Conservation (phyloP, 495 filamentous ascomycete genomes). For the Xylaria palmicola region DNA sequence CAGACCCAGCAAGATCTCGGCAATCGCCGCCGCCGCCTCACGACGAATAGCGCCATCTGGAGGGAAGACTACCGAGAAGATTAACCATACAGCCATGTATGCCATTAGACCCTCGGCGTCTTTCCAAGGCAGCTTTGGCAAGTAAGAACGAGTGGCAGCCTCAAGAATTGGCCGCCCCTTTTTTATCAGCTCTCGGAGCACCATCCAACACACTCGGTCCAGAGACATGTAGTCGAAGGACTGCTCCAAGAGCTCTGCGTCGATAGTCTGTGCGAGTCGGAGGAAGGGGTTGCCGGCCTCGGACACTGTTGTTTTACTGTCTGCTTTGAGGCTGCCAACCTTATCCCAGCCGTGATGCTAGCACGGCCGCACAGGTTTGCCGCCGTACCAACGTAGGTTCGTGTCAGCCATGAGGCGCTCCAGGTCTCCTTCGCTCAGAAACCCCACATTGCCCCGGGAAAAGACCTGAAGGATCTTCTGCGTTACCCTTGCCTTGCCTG, state of each 20-base stretch:
- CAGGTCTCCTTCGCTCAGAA: neutral
- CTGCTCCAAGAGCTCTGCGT: neutral
- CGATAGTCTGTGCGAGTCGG: neutral
- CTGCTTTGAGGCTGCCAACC: neutral
- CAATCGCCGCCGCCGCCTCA: neutral
- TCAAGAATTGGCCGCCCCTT: conserved; percentile 2
- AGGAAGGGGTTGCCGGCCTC: neutral
- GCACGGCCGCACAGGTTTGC: neutral
- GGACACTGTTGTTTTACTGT: neutral
- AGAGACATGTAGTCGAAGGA: conserved; percentile 11
- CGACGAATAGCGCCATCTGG: neutral
- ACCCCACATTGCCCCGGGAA: neutral
- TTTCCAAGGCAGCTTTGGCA: neutral
- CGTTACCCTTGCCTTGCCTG: neutral
- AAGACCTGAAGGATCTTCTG: neutral
- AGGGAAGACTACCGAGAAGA: neutral
- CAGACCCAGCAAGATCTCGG: neutral
- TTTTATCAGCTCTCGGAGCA: conserved; percentile 1
- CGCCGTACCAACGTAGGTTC: neutral
- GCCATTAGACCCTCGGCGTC: neutral
- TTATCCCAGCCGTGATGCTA: conserved; percentile 2
- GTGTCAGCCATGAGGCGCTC: neutral
- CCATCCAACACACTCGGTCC: conserved; percentile 8
- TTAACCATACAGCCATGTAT: neutral
- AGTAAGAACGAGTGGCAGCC: neutral